These are phyloP conservation scores for Tolypocladium nubicola DNA, from an alignment of 2,329 filamentous ascomycete species.

Conservation along the genomic window DNA sequence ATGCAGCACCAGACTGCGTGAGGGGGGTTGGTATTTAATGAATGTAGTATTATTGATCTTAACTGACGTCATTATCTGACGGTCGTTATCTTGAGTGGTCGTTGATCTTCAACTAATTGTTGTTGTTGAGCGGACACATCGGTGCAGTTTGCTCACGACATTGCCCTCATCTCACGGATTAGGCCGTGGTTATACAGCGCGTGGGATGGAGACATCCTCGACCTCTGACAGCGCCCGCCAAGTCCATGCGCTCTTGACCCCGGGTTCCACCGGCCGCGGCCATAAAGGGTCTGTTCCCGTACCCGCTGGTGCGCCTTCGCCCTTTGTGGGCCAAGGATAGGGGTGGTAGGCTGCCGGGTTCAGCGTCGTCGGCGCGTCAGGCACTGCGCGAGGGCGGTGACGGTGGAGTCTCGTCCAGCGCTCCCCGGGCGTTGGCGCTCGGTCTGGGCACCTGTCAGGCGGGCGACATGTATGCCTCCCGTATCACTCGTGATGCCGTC, in stretches of 20 bases:
- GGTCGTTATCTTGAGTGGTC: not conserved
- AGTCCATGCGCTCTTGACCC: no score
- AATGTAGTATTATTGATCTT: not conserved
- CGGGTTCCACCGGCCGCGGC: no score
- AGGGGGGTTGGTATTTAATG: not conserved
- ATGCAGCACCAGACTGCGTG: constrained; percentile 1
- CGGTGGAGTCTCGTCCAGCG: no score
- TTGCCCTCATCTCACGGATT: not conserved
- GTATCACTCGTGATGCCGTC: not conserved
- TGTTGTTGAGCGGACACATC: not conserved
- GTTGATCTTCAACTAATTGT: no score
- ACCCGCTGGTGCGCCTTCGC: no score
- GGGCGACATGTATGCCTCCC: not conserved
- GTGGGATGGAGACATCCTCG: not conserved
- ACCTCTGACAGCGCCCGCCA: not conserved
- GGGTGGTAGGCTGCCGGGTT: no score
- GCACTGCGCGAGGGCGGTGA: no score
- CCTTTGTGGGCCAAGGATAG: no score
- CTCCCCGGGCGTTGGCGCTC: no score
- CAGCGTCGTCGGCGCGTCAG: no score
- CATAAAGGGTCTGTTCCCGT: no score
- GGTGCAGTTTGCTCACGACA: not conserved
- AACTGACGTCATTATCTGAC: not conserved
- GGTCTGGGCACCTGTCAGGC: no score
- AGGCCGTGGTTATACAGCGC: not conserved